These are phyloP conservation scores for Trichoderma cornu-damae DNA, from an alignment of 2,329 filamentous ascomycete genomes.

Conservation along the genomic window DNA sequence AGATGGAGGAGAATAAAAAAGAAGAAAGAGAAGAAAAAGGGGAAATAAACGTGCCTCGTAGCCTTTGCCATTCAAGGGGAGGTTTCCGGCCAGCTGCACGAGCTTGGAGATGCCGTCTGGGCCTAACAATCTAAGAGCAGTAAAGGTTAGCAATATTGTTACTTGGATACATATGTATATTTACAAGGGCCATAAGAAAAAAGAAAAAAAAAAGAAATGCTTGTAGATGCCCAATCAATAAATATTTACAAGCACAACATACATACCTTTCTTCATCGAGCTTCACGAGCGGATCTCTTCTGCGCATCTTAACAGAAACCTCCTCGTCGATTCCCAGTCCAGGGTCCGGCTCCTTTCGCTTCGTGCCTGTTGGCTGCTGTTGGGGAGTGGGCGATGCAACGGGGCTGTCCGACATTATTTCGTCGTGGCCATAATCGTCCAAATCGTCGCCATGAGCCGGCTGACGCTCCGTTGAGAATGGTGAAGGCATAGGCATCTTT, in stretches of 20 bases:
- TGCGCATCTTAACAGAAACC: constrained; percentile 72
- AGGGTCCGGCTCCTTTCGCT: constrained; percentile 46
- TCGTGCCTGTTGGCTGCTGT: constrained; percentile 37
- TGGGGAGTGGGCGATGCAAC: constrained; percentile 47
- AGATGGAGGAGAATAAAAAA: no score
- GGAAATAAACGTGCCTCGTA: constrained; percentile 61
- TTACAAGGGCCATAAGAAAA: no score
- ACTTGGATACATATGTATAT: background rate
- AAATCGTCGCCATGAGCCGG: constrained; percentile 52
- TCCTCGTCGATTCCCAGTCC: constrained; percentile 80
- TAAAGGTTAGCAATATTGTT: background rate
- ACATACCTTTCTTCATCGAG: constrained; percentile 71
- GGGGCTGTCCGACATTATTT: constrained; percentile 45
- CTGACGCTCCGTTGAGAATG: constrained; percentile 21
- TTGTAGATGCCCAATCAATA: background rate
- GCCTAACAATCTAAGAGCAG: constrained; percentile 62
- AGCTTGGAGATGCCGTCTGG: constrained; percentile 78
- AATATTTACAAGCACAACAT: no score
- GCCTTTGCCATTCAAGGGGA: constrained; percentile 92
- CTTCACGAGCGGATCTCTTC: constrained; percentile 68
- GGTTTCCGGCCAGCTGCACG: constrained; percentile 66
- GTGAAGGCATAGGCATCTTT: constrained; percentile 23
- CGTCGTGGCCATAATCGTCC: constrained; percentile 68
- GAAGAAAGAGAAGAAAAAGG: background rate
- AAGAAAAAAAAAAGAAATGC: no score